phyloP scores from a whole-genome alignment of 768 basidiomycete species.

The Candolleomyces aberdarensis region DNA sequence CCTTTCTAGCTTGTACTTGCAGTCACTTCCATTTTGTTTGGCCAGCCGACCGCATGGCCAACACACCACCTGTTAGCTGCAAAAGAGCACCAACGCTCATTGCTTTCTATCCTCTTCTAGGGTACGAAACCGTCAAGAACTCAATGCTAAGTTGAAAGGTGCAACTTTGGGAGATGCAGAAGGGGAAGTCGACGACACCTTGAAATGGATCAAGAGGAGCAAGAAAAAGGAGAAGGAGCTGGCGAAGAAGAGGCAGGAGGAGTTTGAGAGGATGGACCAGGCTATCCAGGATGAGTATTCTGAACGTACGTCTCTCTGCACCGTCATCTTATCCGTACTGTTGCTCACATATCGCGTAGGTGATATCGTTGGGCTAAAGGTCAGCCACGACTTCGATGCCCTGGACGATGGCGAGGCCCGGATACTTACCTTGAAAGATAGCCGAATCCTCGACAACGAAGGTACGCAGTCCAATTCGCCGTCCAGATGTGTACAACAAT shows the following conservation, averaged over 20 bases:
- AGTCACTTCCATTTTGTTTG: slow-evolving; percentile 47
- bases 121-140: slow-evolving; percentile 91
- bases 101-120: slow-evolving; percentile 46
- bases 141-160: slow-evolving; percentile 90
- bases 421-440: slow-evolving; percentile 96
- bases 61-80: slow-evolving; percentile 31
- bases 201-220: slow-evolving; percentile 88
- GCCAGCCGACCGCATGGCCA: slow-evolving; percentile 14
- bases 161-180: slow-evolving; percentile 87
- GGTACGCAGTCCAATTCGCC: slow-evolving; percentile 41
- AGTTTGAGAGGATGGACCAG: slow-evolving; percentile 83
- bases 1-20: slow-evolving; percentile 22
- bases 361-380: slow-evolving; percentile 92
- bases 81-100: slow-evolving; percentile 39
- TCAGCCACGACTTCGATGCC: slow-evolving; percentile 90
- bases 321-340: neutral
- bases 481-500: neutral
- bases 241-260: slow-evolving; percentile 76
- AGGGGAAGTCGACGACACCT: slow-evolving; percentile 70
- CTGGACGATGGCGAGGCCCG: slow-evolving; percentile 92
- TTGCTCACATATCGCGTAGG: slow-evolving; percentile 39
- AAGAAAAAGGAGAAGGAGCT: slow-evolving; percentile 92
- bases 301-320: slow-evolving; percentile 59
- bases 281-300: slow-evolving; percentile 74
- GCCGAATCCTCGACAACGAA: slow-evolving; percentile 92